These are phyloP conservation scores for Aurantiochytrium sp. DNA, from an alignment of 108 stramenopile genomes.

Conservation along the genomic window DNA sequence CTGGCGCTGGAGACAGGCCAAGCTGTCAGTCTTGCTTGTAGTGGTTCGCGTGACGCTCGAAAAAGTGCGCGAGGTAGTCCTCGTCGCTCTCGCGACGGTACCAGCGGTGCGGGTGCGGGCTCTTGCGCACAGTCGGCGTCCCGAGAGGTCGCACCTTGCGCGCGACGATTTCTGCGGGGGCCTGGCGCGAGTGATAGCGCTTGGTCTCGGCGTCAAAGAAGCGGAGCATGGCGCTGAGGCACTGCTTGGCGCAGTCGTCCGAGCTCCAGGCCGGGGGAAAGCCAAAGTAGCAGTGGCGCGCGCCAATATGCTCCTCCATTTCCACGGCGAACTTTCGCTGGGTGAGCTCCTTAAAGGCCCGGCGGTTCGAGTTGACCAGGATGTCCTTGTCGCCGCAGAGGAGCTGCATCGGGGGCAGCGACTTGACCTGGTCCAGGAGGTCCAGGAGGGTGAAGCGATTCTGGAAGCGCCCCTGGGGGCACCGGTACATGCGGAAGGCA, in stretches of 20 bases:
- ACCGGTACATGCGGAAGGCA: constrained; percentile 15
- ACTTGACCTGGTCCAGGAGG: background rate
- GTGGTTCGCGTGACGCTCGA: background rate
- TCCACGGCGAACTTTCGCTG: background rate
- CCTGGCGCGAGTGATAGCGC: background rate
- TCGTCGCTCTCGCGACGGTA: background rate
- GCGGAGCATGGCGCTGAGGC: background rate
- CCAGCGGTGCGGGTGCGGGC: constrained; percentile 6
- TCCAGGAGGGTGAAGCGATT: constrained; percentile 2
- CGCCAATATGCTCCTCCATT: background rate
- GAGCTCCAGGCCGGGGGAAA: background rate
- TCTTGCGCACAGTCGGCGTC: background rate
- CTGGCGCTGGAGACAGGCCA: too few relatives aligned
- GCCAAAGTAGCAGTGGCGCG: constrained; percentile 22
- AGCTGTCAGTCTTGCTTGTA: background rate
- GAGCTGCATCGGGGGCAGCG: background rate
- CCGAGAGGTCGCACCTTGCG: background rate
- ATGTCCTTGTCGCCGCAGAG: background rate
- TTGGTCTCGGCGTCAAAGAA: background rate
- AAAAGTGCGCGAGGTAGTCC: background rate
- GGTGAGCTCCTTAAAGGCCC: background rate
- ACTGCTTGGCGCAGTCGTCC: background rate
- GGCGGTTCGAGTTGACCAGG: background rate
- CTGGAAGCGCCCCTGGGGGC: background rate
- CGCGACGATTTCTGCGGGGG: background rate